Conservation (phyloP, 768 basidiomycete species). For the Lentinula edodes region DNA sequence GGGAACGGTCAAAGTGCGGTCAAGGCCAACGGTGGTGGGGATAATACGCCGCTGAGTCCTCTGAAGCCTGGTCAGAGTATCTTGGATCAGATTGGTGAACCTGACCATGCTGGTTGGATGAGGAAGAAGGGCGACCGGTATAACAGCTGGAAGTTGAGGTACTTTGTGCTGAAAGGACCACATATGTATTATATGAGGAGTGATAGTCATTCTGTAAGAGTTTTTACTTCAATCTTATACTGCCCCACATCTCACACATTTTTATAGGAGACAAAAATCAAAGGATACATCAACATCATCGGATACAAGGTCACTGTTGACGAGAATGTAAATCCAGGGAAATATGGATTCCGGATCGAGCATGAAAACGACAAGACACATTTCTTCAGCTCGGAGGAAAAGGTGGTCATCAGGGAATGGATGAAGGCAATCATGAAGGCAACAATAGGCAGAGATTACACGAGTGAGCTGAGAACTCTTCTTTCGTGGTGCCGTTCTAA, state of each 20-base stretch:
- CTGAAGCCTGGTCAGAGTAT: constrained; percentile 44
- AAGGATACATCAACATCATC: constrained; percentile 88
- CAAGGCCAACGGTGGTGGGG: constrained; percentile 5
- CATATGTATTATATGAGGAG: constrained; percentile 86
- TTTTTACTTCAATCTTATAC: constrained; percentile 14
- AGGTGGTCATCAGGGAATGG: constrained; percentile 85
- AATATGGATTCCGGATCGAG: constrained; percentile 92
- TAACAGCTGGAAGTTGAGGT: constrained; percentile 88
- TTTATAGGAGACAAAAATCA: constrained; percentile 85
- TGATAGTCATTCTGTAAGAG: constrained; percentile 50
- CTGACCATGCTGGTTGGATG: constrained; percentile 93
- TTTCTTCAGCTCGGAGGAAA: constrained; percentile 90
- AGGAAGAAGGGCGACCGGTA: constrained; percentile 93
- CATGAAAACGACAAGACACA: constrained; percentile 87
- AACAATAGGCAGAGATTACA: constrained; percentile 91
- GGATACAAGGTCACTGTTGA: constrained; percentile 94
- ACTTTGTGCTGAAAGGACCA: constrained; percentile 88
- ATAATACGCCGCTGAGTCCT: constrained; percentile 17
- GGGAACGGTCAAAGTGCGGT: neutral
- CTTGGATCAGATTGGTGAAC: constrained; percentile 83
- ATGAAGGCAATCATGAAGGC: constrained; percentile 99
- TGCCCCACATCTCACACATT: neutral
- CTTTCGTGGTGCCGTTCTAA: neutral
- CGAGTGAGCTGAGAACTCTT: constrained; percentile 48
- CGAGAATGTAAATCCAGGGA: constrained; percentile 86